phyloP scores from a whole-genome alignment of 2,329 filamentous ascomycete genomes.

The Aspergillus niger region DNA sequence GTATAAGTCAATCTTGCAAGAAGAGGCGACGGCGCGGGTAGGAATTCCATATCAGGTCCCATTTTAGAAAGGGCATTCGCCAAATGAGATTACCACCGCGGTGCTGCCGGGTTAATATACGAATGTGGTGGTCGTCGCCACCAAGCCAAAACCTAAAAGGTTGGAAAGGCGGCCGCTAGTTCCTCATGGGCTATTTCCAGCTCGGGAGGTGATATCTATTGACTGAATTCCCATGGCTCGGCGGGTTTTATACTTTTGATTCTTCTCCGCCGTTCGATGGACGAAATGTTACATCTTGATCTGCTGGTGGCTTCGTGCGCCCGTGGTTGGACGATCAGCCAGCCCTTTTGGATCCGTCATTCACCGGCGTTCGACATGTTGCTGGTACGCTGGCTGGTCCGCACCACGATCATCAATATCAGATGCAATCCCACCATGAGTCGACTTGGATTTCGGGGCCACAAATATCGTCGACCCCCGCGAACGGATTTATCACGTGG shows the following conservation, averaged over 20 bases:
- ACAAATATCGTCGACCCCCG: background rate
- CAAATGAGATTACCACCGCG: too few species aligned
- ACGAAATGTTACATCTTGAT: background rate
- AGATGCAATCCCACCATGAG: background rate
- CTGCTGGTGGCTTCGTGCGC: background rate
- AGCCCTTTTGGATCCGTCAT: background rate
- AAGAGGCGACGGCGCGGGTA: background rate
- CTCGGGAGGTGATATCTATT: background rate
- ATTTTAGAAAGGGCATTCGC: background rate
- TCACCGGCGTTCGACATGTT: background rate
- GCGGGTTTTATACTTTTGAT: background rate
- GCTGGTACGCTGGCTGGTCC: background rate
- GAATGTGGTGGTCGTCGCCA: conserved; percentile 4
- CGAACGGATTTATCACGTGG: background rate
- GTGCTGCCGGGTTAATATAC: background rate
- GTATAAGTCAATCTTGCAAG: conserved; percentile 3
- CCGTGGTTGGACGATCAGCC: background rate
- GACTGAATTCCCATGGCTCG: background rate
- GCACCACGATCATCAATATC: background rate
- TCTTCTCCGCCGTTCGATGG: background rate
- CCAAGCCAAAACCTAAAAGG: background rate
- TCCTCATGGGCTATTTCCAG: background rate
- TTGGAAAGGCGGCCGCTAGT: background rate
- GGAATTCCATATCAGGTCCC: background rate
- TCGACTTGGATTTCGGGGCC: background rate